A percentile compares a stretch with the other conserved stretches of the same genome.
phyloP scores from a whole-genome alignment of 116 monocot species.

The Phalaenopsis hybrid region DNA sequence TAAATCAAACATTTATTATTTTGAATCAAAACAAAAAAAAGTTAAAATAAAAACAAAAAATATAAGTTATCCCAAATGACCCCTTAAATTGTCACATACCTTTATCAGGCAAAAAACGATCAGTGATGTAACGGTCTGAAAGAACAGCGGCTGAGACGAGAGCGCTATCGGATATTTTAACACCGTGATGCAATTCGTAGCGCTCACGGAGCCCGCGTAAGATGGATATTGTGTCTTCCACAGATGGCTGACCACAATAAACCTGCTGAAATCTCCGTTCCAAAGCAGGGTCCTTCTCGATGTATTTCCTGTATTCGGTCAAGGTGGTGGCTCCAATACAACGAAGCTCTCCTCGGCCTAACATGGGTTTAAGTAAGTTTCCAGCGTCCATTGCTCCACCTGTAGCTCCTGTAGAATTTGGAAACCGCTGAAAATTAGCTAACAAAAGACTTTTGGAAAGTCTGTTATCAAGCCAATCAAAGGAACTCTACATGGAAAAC shows the following conservation, averaged over 20 bases:
- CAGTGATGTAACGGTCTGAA: constrained; percentile 78
- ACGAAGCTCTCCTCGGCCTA: constrained; percentile 73
- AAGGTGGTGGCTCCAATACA: constrained; percentile 83
- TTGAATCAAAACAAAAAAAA: too few species aligned
- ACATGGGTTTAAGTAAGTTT: constrained; percentile 73
- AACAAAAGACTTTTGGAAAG: background rate
- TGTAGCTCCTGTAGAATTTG: constrained; percentile 39
- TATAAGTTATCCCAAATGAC: too few species aligned
- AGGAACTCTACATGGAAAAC: background rate
- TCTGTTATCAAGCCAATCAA: background rate
- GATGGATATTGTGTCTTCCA: constrained; percentile 86
- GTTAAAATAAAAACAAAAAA: too few species aligned
- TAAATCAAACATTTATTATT: too few species aligned
- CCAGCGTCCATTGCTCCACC: constrained; percentile 79
- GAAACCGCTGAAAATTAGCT: background rate
- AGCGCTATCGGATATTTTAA: constrained; percentile 80
- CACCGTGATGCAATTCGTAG: constrained; percentile 91
- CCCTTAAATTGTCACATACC: constrained; percentile 24
- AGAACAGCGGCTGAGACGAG: constrained; percentile 80
- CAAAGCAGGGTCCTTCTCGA: constrained; percentile 88
- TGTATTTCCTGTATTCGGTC: constrained; percentile 73
- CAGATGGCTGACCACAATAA: constrained; percentile 71
- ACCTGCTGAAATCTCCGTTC: constrained; percentile 91
- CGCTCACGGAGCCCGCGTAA: constrained; percentile 79
- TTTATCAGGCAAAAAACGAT: constrained; percentile 87